These are phyloP conservation scores for Bacterosira constricta DNA, from an alignment of 108 stramenopile genomes.

Conservation along the genomic window DNA sequence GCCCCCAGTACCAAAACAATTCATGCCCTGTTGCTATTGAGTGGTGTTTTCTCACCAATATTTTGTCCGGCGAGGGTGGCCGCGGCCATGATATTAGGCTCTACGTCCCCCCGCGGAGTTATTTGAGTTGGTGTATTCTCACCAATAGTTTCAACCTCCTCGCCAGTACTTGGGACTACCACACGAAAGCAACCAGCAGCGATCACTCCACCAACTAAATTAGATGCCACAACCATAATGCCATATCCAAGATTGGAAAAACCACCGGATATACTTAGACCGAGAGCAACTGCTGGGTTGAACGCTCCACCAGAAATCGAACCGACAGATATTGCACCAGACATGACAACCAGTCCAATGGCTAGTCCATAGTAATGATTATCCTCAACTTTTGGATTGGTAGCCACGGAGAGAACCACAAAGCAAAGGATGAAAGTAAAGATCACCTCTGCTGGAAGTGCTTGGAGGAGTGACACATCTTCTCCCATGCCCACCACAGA, in stretches of 20 bases:
- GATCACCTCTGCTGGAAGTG: slow-evolving; percentile 13
- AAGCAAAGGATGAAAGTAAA: slow-evolving; percentile 28
- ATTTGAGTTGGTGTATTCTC: slow-evolving; percentile 20
- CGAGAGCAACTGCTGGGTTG: slow-evolving; percentile 41
- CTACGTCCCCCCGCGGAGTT: no score
- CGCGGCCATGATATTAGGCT: no score
- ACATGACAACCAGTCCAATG: slow-evolving; percentile 31
- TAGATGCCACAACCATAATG: background rate
- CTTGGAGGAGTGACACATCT: slow-evolving; percentile 3
- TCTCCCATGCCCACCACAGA: slow-evolving; percentile 7
- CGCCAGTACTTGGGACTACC: slow-evolving; percentile 1
- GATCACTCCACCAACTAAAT: slow-evolving; percentile 19
- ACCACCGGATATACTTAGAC: slow-evolving; percentile 20
- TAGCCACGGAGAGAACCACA: slow-evolving; percentile 28
- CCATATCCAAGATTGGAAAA: slow-evolving; percentile 16
- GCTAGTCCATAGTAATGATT: slow-evolving; percentile 33
- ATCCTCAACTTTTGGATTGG: slow-evolving; percentile 13
- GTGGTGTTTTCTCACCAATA: no score
- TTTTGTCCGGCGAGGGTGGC: no score
- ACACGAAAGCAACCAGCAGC: slow-evolving; percentile 21
- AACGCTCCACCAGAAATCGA: slow-evolving; percentile 32
- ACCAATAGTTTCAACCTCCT: slow-evolving; percentile 8
- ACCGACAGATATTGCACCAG: slow-evolving; percentile 32
- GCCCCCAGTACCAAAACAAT: no score
- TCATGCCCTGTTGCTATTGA: no score